Base-by-base conservation (phyloP, 179 eudicot species). In the Nepenthes alata region DNA sequence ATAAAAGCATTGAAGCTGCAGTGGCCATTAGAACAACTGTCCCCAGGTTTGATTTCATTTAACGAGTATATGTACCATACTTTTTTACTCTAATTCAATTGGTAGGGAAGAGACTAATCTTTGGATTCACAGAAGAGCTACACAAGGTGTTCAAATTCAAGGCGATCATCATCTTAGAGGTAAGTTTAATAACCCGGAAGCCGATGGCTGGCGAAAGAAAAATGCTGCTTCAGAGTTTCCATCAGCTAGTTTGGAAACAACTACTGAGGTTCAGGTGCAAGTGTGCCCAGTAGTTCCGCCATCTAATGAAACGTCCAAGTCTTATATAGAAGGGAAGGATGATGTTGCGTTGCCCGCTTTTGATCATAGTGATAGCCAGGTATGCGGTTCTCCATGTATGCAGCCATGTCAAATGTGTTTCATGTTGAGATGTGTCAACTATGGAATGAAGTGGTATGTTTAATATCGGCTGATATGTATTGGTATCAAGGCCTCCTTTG, bases 351-450 rank as follows among this genome's bases (percentile, higher is more conserved):
- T 74, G 14, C 70, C 78, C 49, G 36, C 64, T 13, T 52, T 67
- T 64, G 96, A 86, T 67, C 58, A 82, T 53, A 67, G 73, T 68
- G 90, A 83, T 70, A 59, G 39, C 71, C 85, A 85, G 71, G 96
- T 75, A 12, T 58, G 62, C 55, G 54, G 10, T 39, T 1, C 51
- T 39, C 35, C 7, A 47, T 36, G 5, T 55, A 60, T 3, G 4
- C 6, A 2, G 3, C 4, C 16, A 16, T 54, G 45, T 35, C 25
- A 7, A 7, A 7, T 11, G n/a, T 61, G 55, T 12, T 14, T 41
- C 10, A 2, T 38, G 41, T 2, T 25, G 45, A 50, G 36, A 25
- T 25, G 25, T 25, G 25, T 25, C 25, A 25, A 25, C 25, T 25
- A 25, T 25, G 25, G 25, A 25, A 25, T 25, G 25, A 25, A 25